Percentiles rank a stretch among this genome's conserved stretches.
Evolutionary conservation across 2,329 filamentous ascomycete genomes (phyloP).

Genomic region (Fusarium sp.): DNA sequence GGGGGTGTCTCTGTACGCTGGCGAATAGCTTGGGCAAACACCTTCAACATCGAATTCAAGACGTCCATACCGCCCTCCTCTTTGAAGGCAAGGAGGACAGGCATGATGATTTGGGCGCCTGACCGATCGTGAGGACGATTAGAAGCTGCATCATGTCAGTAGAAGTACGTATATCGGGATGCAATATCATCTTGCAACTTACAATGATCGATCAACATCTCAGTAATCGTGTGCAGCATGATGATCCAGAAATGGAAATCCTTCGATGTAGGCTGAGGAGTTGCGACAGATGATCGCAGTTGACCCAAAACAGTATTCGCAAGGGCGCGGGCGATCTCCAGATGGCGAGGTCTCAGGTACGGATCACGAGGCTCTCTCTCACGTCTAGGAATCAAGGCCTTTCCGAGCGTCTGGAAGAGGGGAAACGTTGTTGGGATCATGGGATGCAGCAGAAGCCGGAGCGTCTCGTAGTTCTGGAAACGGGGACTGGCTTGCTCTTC

Average conservation of each 20-base stretch:
- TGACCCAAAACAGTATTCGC: constrained; percentile 78
- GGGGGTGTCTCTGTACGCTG: constrained; percentile 54
- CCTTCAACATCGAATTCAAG: constrained; percentile 77
- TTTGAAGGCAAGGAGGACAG: constrained; percentile 89
- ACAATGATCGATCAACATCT: constrained; percentile 79
- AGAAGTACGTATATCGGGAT: neutral
- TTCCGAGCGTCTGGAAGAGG: constrained; percentile 88
- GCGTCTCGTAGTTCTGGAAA: constrained; percentile 80
- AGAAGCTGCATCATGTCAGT: constrained; percentile 45
- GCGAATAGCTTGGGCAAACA: constrained; percentile 63
- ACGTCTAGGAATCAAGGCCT: constrained; percentile 80
- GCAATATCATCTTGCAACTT: constrained; percentile 41
- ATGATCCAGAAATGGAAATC: constrained; percentile 86
- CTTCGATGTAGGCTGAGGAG: constrained; percentile 63
- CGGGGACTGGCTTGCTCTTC: constrained; percentile 58
- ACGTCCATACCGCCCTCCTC: constrained; percentile 80
- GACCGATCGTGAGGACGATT: constrained; percentile 61
- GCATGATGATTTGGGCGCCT: constrained; percentile 70
- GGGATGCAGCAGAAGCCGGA: constrained; percentile 82
- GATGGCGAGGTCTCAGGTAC: constrained; percentile 65
- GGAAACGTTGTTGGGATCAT: constrained; percentile 84
- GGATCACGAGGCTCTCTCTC: constrained; percentile 68
- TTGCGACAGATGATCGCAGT: constrained; percentile 62
- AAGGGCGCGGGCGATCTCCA: constrained; percentile 72
- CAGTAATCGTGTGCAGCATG: constrained; percentile 80